These are phyloP conservation scores for Hibiscus trionum DNA, from an alignment of 345 rosid genomes.

Conservation along the genomic window DNA sequence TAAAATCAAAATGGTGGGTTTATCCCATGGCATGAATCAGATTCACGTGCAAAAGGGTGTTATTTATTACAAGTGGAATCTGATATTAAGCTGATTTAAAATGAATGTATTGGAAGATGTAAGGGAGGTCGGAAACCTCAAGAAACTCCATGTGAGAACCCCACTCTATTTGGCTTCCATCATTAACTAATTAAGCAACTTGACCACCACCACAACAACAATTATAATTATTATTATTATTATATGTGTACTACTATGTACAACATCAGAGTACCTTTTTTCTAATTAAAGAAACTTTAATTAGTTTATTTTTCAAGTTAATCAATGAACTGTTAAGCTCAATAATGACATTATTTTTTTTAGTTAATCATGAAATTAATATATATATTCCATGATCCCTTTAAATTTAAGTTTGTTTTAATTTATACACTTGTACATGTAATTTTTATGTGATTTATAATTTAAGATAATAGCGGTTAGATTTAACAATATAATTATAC, in stretches of 20 bases:
- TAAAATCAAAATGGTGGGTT: too few relatives aligned
- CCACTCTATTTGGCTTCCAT: background rate
- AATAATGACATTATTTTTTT: too few relatives aligned
- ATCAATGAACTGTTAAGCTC: too few relatives aligned
- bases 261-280: background rate
- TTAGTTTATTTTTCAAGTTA: background rate
- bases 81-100: background rate
- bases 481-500: too few relatives aligned
- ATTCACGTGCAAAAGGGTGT: background rate
- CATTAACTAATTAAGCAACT: constrained; percentile 3
- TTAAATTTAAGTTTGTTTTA: too few relatives aligned
- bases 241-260: background rate
- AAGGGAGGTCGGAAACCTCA: constrained; percentile 17
- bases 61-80: constrained; percentile 15
- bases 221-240: background rate
- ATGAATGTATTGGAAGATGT: constrained; percentile 11
- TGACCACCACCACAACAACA: background rate
- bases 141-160: constrained; percentile 27
- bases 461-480: too few relatives aligned
- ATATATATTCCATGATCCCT: too few relatives aligned
- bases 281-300: background rate
- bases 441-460: too few relatives aligned
- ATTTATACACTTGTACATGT: too few relatives aligned
- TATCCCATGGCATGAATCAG: background rate
- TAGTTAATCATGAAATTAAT: too few relatives aligned